A percentile compares a stretch with the other conserved stretches of the same genome.
Evolutionary conservation across 371 early-diverging fungal species (phyloP).

Genomic region (Dipsacomyces acuminosporus): DNA sequence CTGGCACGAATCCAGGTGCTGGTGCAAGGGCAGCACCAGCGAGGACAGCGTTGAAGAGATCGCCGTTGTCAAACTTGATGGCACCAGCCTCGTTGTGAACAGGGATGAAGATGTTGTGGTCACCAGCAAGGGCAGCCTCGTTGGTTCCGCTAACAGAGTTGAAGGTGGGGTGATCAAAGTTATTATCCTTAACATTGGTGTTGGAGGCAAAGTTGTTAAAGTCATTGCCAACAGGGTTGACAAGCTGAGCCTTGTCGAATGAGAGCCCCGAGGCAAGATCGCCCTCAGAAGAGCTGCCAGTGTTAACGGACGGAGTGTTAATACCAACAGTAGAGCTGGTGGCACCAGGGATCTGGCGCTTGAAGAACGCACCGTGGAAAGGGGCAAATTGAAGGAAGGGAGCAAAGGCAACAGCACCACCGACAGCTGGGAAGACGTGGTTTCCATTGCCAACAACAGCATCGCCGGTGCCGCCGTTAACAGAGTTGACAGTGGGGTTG

Average conservation of each 20-base stretch:
- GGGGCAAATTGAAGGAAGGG: too few species aligned
- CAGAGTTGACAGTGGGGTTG: conserved; percentile 33
- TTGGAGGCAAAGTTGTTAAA: conserved; percentile 26
- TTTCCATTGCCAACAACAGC: conserved; percentile 36
- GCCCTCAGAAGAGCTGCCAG: conserved; percentile 26
- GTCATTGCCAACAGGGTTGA: conserved; percentile 34
- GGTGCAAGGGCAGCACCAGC: too few species aligned
- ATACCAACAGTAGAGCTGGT: conserved; percentile 23
- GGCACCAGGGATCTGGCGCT: conserved; percentile 6
- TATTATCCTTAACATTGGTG: conserved; percentile 27
- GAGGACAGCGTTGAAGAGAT: conserved; percentile 23
- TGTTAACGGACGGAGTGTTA: conserved; percentile 20
- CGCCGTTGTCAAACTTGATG: conserved; percentile 43
- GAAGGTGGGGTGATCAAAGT: conserved; percentile 28
- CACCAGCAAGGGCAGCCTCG: conserved; percentile 34
- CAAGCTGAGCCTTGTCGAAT: conserved; percentile 23
- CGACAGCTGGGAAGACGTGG: conserved; percentile 15
- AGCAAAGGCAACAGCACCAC: not conserved
- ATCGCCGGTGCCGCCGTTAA: conserved; percentile 12
- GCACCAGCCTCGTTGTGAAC: conserved; percentile 34
- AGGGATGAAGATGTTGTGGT: conserved; percentile 28
- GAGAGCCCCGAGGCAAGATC: conserved; percentile 14
- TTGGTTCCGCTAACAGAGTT: conserved; percentile 18
- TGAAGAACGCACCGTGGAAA: too few species aligned
- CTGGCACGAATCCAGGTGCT: too few species aligned